Percentiles rank a stretch among this genome's conserved stretches.
Conservation (phyloP, 768 basidiomycete species). For the Hebeloma cylindrosporum region DNA sequence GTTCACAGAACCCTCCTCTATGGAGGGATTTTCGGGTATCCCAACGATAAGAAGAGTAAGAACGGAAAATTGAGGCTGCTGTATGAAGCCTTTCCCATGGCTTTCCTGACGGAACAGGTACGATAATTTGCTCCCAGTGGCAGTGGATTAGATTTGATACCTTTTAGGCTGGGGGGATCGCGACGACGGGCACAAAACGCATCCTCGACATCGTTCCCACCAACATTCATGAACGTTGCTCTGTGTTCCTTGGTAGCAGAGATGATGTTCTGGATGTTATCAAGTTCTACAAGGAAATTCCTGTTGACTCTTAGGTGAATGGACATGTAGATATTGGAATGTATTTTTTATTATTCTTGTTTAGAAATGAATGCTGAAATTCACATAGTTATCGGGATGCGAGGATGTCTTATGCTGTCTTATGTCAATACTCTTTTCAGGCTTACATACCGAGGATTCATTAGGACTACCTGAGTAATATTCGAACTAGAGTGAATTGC, state of each 20-base stretch:
- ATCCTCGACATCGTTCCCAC: constrained; percentile 90
- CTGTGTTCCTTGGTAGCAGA: constrained; percentile 90
- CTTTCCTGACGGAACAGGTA: constrained; percentile 92
- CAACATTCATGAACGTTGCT: constrained; percentile 86
- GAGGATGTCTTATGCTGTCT: no score
- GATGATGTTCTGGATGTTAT: constrained; percentile 91
- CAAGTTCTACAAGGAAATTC: constrained; percentile 71
- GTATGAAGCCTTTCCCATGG: constrained; percentile 99
- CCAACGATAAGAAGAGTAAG: constrained; percentile 97
- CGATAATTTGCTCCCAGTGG: constrained; percentile 2
- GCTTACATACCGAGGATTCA: no score
- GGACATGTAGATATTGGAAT: constrained; percentile 1
- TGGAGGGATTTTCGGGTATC: constrained; percentile 98
- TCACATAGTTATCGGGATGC: no score
- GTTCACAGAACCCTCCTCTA: constrained; percentile 95
- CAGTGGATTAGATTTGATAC: background rate
- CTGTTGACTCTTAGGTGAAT: constrained; percentile 20
- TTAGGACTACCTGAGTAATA: no score
- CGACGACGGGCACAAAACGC: constrained; percentile 91
- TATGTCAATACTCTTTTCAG: no score
- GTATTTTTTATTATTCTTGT: constrained; percentile 6
- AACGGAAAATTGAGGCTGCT: constrained; percentile 90
- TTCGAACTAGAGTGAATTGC: no score
- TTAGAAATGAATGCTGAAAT: no score
- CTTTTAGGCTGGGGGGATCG: constrained; percentile 86